A percentile compares a stretch with the other conserved stretches of the same genome.
These are phyloP conservation scores for Trichocladium uniseriatum DNA, from an alignment of 495 filamentous ascomycete species.

Conservation along the genomic window DNA sequence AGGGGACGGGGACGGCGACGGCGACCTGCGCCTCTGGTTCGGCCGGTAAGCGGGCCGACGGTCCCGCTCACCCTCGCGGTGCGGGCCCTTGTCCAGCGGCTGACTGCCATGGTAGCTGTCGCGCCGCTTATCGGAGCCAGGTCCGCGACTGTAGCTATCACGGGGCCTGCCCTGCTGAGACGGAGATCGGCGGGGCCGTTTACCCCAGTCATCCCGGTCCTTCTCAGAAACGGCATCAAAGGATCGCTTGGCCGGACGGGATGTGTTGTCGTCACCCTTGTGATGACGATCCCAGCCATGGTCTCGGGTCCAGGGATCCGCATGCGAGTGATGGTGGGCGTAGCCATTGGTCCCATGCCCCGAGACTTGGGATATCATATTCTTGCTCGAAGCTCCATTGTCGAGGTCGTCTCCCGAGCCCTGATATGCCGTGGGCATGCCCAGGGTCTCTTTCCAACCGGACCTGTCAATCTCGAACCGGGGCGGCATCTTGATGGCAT, in stretches of 20 bases:
- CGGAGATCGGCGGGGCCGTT: background rate
- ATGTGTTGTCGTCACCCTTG: background rate
- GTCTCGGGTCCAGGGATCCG: background rate
- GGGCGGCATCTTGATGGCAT: conserved; percentile 21
- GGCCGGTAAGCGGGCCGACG: conserved; percentile 3
- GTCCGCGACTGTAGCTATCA: conserved; percentile 9
- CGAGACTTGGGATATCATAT: too few species aligned
- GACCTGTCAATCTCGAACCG: conserved; percentile 11
- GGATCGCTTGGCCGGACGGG: conserved; percentile 13
- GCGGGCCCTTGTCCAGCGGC: conserved; percentile 10
- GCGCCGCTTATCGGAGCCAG: conserved; percentile 14
- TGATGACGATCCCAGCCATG: background rate
- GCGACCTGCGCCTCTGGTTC: conserved; percentile 9
- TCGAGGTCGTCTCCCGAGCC: too few species aligned
- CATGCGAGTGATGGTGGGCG: background rate
- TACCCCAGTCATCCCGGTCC: conserved; percentile 2
- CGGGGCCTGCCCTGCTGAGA: background rate
- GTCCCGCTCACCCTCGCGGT: conserved; percentile 12
- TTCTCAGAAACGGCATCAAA: conserved; percentile 7
- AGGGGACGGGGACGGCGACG: conserved; percentile 10
- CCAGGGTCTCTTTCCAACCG: background rate
- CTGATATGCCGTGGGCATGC: background rate
- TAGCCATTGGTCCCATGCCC: too few species aligned
- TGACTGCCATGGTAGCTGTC: conserved; percentile 29
- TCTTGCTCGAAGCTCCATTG: too few species aligned